Conservation (phyloP, 495 filamentous ascomycete species). For the Achaetomiella virescens region DNA sequence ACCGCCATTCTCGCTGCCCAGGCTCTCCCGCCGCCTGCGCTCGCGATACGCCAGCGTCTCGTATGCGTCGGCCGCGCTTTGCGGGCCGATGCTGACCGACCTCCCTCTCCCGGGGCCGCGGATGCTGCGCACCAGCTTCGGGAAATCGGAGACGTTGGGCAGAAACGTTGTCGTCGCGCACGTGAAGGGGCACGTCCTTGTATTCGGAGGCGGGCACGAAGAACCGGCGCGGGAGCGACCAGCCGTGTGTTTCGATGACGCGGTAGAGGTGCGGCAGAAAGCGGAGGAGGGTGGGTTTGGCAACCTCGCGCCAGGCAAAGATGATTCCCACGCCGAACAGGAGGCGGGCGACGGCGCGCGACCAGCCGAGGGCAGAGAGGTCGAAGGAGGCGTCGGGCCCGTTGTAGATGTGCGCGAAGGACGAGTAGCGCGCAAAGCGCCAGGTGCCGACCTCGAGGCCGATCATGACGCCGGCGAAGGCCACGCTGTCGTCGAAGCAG, state of each 20-base stretch:
- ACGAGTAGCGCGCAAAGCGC: constrained; percentile 58
- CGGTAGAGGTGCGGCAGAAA: constrained; percentile 81
- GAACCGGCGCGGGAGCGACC: constrained; percentile 75
- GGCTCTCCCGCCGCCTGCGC: constrained; percentile 70
- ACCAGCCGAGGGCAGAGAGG: constrained; percentile 51
- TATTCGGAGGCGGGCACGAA: constrained; percentile 90
- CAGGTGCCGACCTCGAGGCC: constrained; percentile 74
- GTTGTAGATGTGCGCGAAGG: constrained; percentile 51
- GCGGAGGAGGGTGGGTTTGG: constrained; percentile 74
- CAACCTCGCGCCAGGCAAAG: constrained; percentile 81
- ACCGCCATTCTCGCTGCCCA: constrained; percentile 27
- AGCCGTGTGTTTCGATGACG: constrained; percentile 69
- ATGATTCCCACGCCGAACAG: constrained; percentile 73
- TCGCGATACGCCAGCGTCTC: constrained; percentile 92
- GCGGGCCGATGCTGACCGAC: constrained; percentile 86
- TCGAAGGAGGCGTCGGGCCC: constrained; percentile 49
- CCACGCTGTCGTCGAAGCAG: constrained; percentile 94
- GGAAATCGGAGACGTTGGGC: constrained; percentile 76
- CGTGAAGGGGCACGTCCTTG: constrained; percentile 67
- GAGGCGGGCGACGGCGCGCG: constrained; percentile 56
- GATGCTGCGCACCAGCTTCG: constrained; percentile 69
- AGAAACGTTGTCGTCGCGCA: constrained; percentile 82
- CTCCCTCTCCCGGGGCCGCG: constrained; percentile 68
- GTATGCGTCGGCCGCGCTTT: constrained; percentile 92
- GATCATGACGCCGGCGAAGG: constrained; percentile 83